Evolutionary conservation across 768 basidiomycete genomes (phyloP).

Genomic region (Asterophora lycoperdoides): DNA sequence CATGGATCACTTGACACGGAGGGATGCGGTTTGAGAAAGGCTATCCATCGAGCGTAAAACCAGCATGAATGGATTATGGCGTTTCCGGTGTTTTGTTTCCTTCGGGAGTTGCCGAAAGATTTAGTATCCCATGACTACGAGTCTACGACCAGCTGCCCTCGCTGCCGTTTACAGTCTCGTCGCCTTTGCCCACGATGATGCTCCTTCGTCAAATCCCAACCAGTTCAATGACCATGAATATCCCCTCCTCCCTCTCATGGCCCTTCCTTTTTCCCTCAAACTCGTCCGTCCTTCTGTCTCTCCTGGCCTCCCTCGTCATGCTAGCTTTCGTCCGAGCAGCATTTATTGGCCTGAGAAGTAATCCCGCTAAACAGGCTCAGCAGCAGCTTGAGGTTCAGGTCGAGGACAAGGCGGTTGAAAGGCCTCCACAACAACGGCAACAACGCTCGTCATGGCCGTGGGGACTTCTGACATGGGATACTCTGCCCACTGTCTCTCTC

Average conservation of each 20-base stretch:
- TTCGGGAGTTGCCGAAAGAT: conserved; percentile 17
- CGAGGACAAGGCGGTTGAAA: conserved; percentile 14
- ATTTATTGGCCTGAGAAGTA: conserved; percentile 12
- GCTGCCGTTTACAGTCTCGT: conserved; percentile 18
- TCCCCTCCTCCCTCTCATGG: conserved; percentile 13
- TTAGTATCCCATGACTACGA: conserved; percentile 17
- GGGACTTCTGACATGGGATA: conserved; percentile 23
- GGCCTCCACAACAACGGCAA: conserved; percentile 8
- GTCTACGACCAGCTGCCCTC: conserved; percentile 19
- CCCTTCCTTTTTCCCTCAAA: conserved; percentile 20
- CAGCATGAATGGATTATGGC: no score
- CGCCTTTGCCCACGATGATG: conserved; percentile 20
- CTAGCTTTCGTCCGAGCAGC: conserved; percentile 22
- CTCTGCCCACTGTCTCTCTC: conserved; percentile 20
- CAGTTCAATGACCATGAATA: conserved; percentile 16
- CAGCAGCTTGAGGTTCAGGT: conserved; percentile 12
- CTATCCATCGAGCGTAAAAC: no score
- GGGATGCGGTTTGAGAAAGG: conserved; percentile 1
- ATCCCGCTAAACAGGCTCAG: conserved; percentile 8
- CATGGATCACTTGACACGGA: neutral
- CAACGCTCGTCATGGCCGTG: conserved; percentile 21
- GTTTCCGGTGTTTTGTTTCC: no score
- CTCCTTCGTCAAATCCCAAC: conserved; percentile 21
- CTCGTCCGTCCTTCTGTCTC: conserved; percentile 23
- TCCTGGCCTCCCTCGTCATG: conserved; percentile 24